A percentile compares a stretch with the other conserved stretches of the same genome.
Conservation (phyloP, 1,139 yeast species). For the Martiniozyma asiatica region DNA sequence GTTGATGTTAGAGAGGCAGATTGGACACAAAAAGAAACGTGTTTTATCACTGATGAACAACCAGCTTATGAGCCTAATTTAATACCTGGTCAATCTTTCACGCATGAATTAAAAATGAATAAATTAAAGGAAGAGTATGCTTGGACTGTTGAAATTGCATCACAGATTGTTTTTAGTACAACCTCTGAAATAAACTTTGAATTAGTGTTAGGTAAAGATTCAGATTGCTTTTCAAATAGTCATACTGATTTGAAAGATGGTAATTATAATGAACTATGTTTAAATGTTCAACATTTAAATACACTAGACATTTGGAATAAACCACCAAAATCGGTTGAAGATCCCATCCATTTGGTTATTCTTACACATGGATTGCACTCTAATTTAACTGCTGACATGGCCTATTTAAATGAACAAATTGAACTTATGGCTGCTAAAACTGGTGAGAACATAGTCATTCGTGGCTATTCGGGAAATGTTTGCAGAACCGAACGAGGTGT, state of each 20-base stretch:
- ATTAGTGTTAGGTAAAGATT: conserved; percentile 44
- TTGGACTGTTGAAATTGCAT: conserved; percentile 80
- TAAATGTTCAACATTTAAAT: conserved; percentile 39
- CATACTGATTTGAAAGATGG: conserved; percentile 23
- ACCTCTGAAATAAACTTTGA: conserved; percentile 64
- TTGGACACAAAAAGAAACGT: conserved; percentile 42
- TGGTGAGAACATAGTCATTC: conserved; percentile 57
- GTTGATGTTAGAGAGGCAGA: conserved; percentile 65
- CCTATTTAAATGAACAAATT: conserved; percentile 70
- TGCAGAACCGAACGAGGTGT: conserved; percentile 88
- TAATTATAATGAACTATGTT: conserved; percentile 10
- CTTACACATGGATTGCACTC: conserved; percentile 90
- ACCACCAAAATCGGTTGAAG: conserved; percentile 28
- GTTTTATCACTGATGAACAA: conserved; percentile 51
- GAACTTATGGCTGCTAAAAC: conserved; percentile 36
- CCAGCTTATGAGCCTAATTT: conserved; percentile 45
- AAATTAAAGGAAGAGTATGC: conserved; percentile 36
- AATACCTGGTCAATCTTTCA: conserved; percentile 40
- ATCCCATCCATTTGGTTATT: conserved; percentile 54
- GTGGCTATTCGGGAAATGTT: conserved; percentile 75
- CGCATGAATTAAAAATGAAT: conserved; percentile 38
- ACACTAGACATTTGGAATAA: conserved; percentile 68
- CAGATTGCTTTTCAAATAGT: conserved; percentile 28
- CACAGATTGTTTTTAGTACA: conserved; percentile 71
- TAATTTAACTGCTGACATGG: conserved; percentile 80